Base-by-base conservation (phyloP, 441 rosid species). In the Corymbia calophylla region DNA sequence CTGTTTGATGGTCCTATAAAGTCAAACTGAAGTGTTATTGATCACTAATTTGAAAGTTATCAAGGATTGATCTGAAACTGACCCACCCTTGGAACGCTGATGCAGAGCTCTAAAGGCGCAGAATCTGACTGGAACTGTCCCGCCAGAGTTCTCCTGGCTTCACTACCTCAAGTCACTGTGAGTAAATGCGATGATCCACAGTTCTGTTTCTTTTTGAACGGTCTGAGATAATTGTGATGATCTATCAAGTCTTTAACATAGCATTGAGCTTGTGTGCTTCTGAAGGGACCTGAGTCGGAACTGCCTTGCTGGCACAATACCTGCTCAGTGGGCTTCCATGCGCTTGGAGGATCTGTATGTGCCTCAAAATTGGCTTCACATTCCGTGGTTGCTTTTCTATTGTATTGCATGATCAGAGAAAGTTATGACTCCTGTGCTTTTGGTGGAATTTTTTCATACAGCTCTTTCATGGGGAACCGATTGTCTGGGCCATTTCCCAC, bases 381-480 rank as follows among this genome's bases (percentile, higher is more conserved):
- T 23, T 39, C 51, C 5, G n/a, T 23, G 17, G 84, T 77, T 44
- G 51, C 58, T 80, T 81, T 77, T 81, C 87, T 58, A 60, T n/a
- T 56, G 66, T 86, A 12, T 58, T 86, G 48, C 11, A 4, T 58
- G 18, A 58, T 86, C 44, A 27, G 55, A 51, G 87, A 54, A 86
- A 86, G 29, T 51, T 5, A 55, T 21, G 49, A 53, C 54, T 60
- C 39, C 53, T 6, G 86, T 70, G 53, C 86, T 89, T 88, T 90
- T 54, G 60, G 92, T 73, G 56, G 87, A 17, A 89, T 88, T 80
- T 51, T 58, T 54, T 87, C 88, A 27, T 90, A 92, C 94, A 96
- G 99, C 92, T 96, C 95, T 88, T 90, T 97, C 44, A 97, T 97
- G 99, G 99, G 99, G 91, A 97, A 97, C 90, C 92, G 91, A 87